Evolutionary conservation across 2,329 filamentous ascomycete species (phyloP), one percentile per base, ranked within the genome.

Genomic region (Fusarium setosum): DNA sequence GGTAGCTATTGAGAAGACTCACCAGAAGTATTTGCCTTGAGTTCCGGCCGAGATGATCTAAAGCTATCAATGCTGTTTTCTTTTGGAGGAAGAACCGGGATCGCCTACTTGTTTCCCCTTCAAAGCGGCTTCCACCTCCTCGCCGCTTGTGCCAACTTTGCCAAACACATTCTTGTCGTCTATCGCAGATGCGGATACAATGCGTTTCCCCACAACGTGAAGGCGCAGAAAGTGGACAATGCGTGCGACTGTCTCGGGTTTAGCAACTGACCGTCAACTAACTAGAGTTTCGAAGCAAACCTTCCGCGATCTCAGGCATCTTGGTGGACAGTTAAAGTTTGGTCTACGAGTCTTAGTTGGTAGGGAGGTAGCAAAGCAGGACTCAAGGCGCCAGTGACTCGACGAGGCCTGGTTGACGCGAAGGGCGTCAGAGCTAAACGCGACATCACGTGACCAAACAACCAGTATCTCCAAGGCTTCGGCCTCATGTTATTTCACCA

Each of bases 11-110:
- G 13, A 24, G 23, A 21, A 20, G 62, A 21, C 79, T 60, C 70
- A 87, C 89, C 96, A 99, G 77, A 99, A 98, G 75, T 98, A 98
- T 85, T 98, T 99, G 10, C 96, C 96, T 76, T 97, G 96, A 60
- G 92, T 93, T 5, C 92, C 92, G 5, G 92, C 92, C 53, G 82
- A 84, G 9, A 87, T 59, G 4, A 89, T 88, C 82, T 83, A 47
- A 7, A 38, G 10, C 20, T 12, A 45, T 63, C 45, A 64, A 48
- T 4, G 51, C 1, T 2, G 11, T 29, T 23, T 32, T 17, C 12
- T 15, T 5, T 15, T 11, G 24, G 7, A 10, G 12, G 5, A 13
- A 9, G 11, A 29, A 21, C 4, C 7, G 4, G 5, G 5, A 10
- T 7, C 1, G 6, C 60, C 41, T 57, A 83, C 82, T 73, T 88